Conservation (phyloP, 2,329 filamentous ascomycete genomes). For the Fusarium sp. region DNA sequence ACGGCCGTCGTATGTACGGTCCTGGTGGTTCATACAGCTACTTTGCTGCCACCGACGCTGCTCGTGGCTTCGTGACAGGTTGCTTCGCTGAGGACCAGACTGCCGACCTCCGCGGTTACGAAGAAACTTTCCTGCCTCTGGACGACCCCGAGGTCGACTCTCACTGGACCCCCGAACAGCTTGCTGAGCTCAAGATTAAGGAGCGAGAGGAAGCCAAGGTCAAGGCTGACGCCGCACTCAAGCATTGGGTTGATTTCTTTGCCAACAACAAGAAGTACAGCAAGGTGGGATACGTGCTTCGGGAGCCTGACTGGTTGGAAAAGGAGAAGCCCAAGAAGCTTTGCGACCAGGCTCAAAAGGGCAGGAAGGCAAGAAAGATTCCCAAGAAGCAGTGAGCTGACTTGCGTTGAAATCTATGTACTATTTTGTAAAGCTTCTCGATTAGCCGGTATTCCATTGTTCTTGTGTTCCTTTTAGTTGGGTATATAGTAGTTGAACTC, state of each 20-base stretch:
- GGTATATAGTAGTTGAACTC: not conserved
- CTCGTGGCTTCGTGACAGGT: constrained; percentile 89
- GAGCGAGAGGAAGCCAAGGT: constrained; percentile 75
- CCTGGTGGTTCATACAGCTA: constrained; percentile 88
- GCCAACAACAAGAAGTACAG: constrained; percentile 83
- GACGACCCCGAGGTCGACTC: constrained; percentile 73
- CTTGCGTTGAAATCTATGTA: not conserved
- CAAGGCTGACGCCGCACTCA: constrained; percentile 75
- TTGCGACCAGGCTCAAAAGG: constrained; percentile 77
- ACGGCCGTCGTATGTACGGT: constrained; percentile 77
- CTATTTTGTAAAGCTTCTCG: not conserved
- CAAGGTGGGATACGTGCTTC: constrained; percentile 80
- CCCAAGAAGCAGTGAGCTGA: constrained; percentile 23
- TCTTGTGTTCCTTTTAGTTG: not conserved
- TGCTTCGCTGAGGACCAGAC: constrained; percentile 91
- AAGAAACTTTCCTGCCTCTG: constrained; percentile 82
- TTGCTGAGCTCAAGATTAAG: constrained; percentile 66
- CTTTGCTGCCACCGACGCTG: constrained; percentile 89
- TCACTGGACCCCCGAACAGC: constrained; percentile 67
- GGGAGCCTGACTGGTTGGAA: constrained; percentile 71
- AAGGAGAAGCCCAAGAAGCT: constrained; percentile 72
- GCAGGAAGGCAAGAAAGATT: constrained; percentile 64
- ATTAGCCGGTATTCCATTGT: not conserved
- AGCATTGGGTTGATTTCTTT: constrained; percentile 90
- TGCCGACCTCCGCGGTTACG: constrained; percentile 86